Evolutionary conservation across 2,329 filamentous ascomycete genomes (phyloP), one percentile per base, ranked within the genome.

Genomic region (Leptosphaerulina australis): DNA sequence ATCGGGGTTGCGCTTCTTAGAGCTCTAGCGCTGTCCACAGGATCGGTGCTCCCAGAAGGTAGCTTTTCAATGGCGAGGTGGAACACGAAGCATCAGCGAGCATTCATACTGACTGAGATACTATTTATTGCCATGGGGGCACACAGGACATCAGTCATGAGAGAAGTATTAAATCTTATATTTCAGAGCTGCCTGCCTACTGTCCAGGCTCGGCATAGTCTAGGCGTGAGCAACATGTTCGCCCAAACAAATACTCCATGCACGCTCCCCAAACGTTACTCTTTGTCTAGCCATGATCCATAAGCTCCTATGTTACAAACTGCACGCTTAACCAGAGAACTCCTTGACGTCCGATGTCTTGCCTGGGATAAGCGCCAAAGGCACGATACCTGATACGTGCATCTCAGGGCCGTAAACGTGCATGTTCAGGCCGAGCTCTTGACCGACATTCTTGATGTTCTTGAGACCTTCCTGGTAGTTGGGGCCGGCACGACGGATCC

Each of bases 391-490:
- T 43, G 88, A 93, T 68, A 99, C 93, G 78, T 89, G 86, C 87
- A 89, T 89, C 76, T 90, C 87, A 11, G 87, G 87, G 39, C 87
- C 87, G 72, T 84, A 90, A 38, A 90, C 87, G 79, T 97, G 91
- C 90, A 97, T 97, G 79, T 96, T 86, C 61, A 99, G 84, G 65
- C 90, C 90, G 53, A 99, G 85, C 81, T 99, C 94, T 75, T 93
- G 86, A 55, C 91, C 94, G 54, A 96, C 93, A 39, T 86, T 84
- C 85, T 97, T 97, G 85, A 99, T 97, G 86, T 97, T 99, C 87
- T 96, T 97, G 62, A 99, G 88, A 80, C 94, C 94, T 80, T 99
- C 94, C 80, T 99, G 94, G 86, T 96, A 99, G 84, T 99, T 99
- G 77, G 94, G 94, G 55, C 94, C 91, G 44, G 94, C 85, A 77